These are phyloP conservation scores for Clavariopsis aquatica DNA, from an alignment of 495 filamentous ascomycete genomes.

Conservation along the genomic window DNA sequence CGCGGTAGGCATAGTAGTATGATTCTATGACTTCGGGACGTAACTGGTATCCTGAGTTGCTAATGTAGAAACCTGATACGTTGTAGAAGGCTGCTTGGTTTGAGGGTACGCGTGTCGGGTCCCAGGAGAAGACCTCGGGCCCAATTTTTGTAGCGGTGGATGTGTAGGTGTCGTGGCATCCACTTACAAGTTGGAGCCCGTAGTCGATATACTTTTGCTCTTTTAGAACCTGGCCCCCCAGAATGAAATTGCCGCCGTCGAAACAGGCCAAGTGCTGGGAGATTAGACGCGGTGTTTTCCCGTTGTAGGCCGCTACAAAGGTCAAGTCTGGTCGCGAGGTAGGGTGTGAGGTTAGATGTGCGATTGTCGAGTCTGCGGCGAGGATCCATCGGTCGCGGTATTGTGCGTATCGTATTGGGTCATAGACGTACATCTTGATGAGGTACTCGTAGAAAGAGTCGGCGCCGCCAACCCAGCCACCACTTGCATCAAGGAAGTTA, in stretches of 20 bases:
- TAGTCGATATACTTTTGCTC: slow-evolving; percentile 68
- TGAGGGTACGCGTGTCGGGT: slow-evolving; percentile 49
- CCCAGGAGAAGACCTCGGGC: slow-evolving; percentile 77
- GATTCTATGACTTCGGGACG: slow-evolving; percentile 86
- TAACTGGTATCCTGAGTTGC: slow-evolving; percentile 62
- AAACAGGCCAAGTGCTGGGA: slow-evolving; percentile 71
- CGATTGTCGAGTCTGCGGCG: slow-evolving; percentile 76
- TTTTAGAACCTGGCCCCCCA: slow-evolving; percentile 73
- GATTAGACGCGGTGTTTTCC: slow-evolving; percentile 49
- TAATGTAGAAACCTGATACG: slow-evolving; percentile 72
- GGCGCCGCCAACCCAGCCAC: slow-evolving; percentile 78
- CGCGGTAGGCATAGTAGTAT: slow-evolving; percentile 83
- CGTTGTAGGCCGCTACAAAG: slow-evolving; percentile 67
- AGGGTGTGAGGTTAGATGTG: slow-evolving; percentile 73
- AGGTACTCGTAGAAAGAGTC: slow-evolving; percentile 93
- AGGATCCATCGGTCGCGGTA: slow-evolving; percentile 60
- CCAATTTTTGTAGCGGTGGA: slow-evolving; percentile 71
- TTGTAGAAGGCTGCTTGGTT: slow-evolving; percentile 61
- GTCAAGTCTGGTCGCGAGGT: slow-evolving; percentile 68
- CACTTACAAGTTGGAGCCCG: slow-evolving; percentile 70
- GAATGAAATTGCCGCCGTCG: slow-evolving; percentile 80
- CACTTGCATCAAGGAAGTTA: slow-evolving; percentile 63
- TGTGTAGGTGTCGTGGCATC: slow-evolving; percentile 74
- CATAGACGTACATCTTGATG: slow-evolving; percentile 91
- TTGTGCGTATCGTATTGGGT: slow-evolving; percentile 59